Conservation (phyloP, 768 basidiomycete genomes). For the Hysterangium stoloniferum region DNA sequence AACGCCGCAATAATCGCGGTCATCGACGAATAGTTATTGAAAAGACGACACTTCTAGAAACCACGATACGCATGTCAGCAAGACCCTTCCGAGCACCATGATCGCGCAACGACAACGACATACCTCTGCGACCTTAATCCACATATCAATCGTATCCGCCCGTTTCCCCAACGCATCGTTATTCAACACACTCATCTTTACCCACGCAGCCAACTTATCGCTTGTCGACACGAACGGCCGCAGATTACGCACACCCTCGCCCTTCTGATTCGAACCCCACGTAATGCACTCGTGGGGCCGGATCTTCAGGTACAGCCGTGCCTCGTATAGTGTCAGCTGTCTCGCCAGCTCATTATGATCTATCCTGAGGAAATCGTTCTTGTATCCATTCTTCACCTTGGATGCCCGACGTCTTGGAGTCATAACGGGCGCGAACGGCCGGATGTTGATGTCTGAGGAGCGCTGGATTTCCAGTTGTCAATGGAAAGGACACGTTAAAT, state of each 20-base stretch:
- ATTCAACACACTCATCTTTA: slow-evolving; percentile 52
- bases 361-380: slow-evolving; percentile 55
- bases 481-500: background rate
- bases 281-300: slow-evolving; percentile 66
- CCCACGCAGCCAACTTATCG: slow-evolving; percentile 60
- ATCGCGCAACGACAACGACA: slow-evolving; percentile 19
- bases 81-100: background rate
- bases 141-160: slow-evolving; percentile 56
- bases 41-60: slow-evolving; percentile 51
- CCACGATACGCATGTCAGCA: slow-evolving; percentile 7
- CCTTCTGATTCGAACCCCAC: slow-evolving; percentile 39
- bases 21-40: slow-evolving; percentile 64
- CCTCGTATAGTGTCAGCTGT: slow-evolving; percentile 74
- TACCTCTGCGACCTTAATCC: slow-evolving; percentile 77
- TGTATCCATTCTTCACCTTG: slow-evolving; percentile 41
- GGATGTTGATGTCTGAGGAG: slow-evolving; percentile 8
- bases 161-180: slow-evolving; percentile 44
- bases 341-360: slow-evolving; percentile 68
- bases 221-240: slow-evolving; percentile 46
- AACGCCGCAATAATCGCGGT: slow-evolving; percentile 58
- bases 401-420: slow-evolving; percentile 24
- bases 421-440: slow-evolving; percentile 13
- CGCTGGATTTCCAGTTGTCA: slow-evolving; percentile 3
- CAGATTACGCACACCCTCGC: slow-evolving; percentile 23
- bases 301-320: slow-evolving; percentile 58